Base-by-base conservation (phyloP, 108 stramenopile genomes). In the Aurantiochytrium sp. region DNA sequence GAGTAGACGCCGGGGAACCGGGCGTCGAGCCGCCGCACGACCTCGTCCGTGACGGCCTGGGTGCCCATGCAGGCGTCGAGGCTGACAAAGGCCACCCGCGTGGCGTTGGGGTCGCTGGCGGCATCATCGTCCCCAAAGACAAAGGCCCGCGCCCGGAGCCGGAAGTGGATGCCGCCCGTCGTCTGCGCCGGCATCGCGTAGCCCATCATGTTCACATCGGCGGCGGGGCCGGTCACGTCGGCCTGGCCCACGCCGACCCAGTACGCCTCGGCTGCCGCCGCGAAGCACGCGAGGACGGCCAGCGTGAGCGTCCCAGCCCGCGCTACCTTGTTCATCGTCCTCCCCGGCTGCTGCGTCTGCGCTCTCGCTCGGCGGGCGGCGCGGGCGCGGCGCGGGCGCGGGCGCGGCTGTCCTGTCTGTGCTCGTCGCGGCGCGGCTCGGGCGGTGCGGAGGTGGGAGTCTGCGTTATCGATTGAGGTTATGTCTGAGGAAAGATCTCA, bases 41-140 rank as follows among this genome's bases (percentile, higher is more conserved):
- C 94, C 53, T 73, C 65, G 24, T 55, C 65, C 31, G 68, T 92
- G 12, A 94, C 55, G 19, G 92, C 42, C 31, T 93, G 90, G 24
- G 90, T 87, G 1, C 92, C 92, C 92, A 93, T 93, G 30, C 92
- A 90, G 3, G 54, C 81, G 81, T 94, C 94, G 53, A 92, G 53
- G 69, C 88, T 89, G 21, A 94, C 94, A 87, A 94, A 94, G 55
- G 92, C 92, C 17, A 93, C 53, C 5, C 89, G 85, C 4, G 39
- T 85, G 17, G 73, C 42, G 27, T 85, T 68, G 3, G 90, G 90
- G 39, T 89, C 90, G n/a, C 50, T 81, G 50, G 37, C 73, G 2
- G 54, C 27, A 17, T 15, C 55, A 22, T 87, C 90, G 36, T 85
- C 81, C 2, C 42, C 89, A 15, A 94, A 68, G n/a, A 92, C 90